Conservation (phyloP, 1,284 basidiomycete species). For the Somion occarium region DNA sequence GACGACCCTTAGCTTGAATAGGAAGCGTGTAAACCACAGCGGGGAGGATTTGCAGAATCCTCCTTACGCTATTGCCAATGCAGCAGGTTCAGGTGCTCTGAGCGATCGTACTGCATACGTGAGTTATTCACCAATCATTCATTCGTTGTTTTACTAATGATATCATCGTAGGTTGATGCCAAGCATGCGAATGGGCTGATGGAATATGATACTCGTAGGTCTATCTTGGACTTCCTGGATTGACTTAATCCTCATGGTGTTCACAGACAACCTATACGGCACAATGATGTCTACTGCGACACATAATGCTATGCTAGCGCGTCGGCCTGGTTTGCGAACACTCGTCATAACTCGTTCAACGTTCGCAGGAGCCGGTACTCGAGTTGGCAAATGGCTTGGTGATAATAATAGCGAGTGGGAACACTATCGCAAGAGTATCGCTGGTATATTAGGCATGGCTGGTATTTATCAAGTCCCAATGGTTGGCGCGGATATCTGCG, state of each 20-base stretch:
- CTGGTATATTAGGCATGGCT: conserved; percentile 60
- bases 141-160: conserved; percentile 3
- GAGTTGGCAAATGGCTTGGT: conserved; percentile 69
- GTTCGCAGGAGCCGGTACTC: conserved; percentile 60
- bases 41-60: conserved; percentile 41
- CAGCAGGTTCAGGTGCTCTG: conserved; percentile 37
- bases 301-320: conserved; percentile 53
- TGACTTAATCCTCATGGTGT: background rate
- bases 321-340: conserved; percentile 55
- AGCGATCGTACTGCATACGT: conserved; percentile 54
- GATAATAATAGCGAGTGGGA: conserved; percentile 58
- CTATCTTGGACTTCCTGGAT: background rate
- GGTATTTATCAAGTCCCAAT: conserved; percentile 63
- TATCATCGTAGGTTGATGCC: conserved; percentile 39
- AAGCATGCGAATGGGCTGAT: conserved; percentile 58
- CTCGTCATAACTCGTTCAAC: conserved; percentile 72
- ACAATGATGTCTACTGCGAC: conserved; percentile 68
- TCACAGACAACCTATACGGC: conserved; percentile 58
- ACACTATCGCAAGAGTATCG: conserved; percentile 54
- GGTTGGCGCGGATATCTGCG: conserved; percentile 68
- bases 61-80: conserved; percentile 56
- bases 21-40: conserved; percentile 28
- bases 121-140: conserved; percentile 16
- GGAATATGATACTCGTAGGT: conserved; percentile 54
- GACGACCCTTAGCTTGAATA: conserved; percentile 10